Evolutionary conservation across 306 rosid species (phyloP).

Genomic region (Trifolium pratense): DNA sequence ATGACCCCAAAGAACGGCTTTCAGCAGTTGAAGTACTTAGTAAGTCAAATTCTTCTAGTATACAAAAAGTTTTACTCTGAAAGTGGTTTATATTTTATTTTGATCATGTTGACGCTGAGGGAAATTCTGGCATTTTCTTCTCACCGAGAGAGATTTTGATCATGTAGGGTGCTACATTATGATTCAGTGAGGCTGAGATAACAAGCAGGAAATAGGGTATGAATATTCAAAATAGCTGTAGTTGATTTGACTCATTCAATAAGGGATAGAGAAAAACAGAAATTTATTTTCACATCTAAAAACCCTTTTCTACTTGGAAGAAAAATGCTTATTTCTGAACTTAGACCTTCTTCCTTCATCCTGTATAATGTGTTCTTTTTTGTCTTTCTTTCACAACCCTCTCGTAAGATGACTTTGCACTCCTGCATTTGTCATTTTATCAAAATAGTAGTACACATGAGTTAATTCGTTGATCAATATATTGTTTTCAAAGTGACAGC

Average conservation of each 20-base stretch:
- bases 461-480: slow-evolving; percentile 21
- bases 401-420: slow-evolving; percentile 17
- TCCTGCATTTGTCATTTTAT: neutral
- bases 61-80: slow-evolving; percentile 1
- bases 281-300: neutral
- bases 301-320: neutral
- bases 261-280: neutral
- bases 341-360: slow-evolving; percentile 24
- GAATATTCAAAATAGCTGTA: neutral
- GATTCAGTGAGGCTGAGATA: neutral
- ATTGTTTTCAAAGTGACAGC: neutral
- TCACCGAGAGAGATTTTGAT: neutral
- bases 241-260: neutral
- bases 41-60: slow-evolving; percentile 55
- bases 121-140: neutral
- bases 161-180: neutral
- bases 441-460: neutral
- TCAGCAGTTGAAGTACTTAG: slow-evolving; percentile 80
- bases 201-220: neutral
- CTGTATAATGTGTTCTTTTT: slow-evolving; percentile 9
- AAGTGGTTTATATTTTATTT: slow-evolving; percentile 23
- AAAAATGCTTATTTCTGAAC: slow-evolving; percentile 1
- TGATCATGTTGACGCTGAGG: neutral
- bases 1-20: slow-evolving; percentile 79
- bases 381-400: neutral